Evolutionary conservation across 305 asterid species (phyloP).

Genomic region (Fraxinus paxiana): DNA sequence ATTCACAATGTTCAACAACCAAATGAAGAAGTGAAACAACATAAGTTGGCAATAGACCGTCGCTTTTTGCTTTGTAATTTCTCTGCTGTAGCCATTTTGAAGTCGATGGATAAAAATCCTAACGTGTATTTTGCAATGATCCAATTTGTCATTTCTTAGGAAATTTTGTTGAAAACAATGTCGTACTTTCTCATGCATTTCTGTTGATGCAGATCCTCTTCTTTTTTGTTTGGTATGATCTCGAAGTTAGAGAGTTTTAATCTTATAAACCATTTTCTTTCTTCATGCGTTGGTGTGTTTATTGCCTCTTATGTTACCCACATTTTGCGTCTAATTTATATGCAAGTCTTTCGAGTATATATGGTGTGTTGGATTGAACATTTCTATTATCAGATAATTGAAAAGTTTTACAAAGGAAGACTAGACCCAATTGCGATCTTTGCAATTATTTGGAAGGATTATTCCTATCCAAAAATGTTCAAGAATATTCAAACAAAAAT

Average conservation of each 20-base stretch:
- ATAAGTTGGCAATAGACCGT: neutral
- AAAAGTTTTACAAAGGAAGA: neutral
- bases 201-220: neutral
- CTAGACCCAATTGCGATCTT: neutral
- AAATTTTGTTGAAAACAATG: neutral
- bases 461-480: neutral
- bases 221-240: neutral
- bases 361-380: neutral
- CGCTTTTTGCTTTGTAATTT: neutral
- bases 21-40: neutral
- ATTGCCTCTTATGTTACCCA: neutral
- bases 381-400: neutral
- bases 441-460: neutral
- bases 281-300: neutral
- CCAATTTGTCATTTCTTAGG: neutral
- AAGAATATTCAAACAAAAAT: neutral
- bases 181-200: neutral
- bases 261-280: neutral
- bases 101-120: neutral
- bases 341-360: neutral
- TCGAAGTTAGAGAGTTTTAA: neutral
- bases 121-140: neutral
- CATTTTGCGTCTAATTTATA: neutral
- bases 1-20: neutral
- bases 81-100: neutral